These are phyloP conservation scores for Boechera stricta DNA, from an alignment of 345 rosid species.

Conservation along the genomic window DNA sequence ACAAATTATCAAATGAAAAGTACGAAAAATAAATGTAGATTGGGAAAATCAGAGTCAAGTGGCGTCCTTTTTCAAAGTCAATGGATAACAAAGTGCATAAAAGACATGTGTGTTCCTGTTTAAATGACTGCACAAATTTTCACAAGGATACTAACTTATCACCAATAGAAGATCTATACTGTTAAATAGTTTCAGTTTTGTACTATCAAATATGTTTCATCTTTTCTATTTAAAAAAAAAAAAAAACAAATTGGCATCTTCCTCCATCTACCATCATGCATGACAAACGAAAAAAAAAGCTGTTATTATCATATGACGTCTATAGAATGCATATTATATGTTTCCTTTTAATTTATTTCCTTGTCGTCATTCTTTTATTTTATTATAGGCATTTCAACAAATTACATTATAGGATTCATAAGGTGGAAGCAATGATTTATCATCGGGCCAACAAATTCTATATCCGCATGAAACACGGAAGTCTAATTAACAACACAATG, in stretches of 20 bases:
- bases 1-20: neutral
- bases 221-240: neutral
- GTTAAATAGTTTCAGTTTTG: neutral
- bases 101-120: conserved; percentile 28
- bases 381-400: conserved; percentile 3
- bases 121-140: conserved; percentile 25
- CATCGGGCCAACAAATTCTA: conserved; percentile 41
- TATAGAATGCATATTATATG: conserved; percentile 34
- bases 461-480: conserved; percentile 40
- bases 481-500: conserved; percentile 15
- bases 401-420: conserved; percentile 17
- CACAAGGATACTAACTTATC: conserved; percentile 4
- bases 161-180: neutral
- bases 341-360: conserved; percentile 22
- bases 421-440: conserved; percentile 27
- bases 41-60: conserved; percentile 40
- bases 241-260: conserved; percentile 29
- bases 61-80: conserved; percentile 43
- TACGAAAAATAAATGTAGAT: conserved; percentile 1
- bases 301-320: conserved; percentile 41
- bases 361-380: conserved; percentile 37
- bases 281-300: conserved; percentile 39
- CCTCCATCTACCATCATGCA: conserved; percentile 42
- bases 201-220: conserved; percentile 1
- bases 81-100: conserved; percentile 33